These are phyloP conservation scores for Trametes elegans DNA, from an alignment of 768 basidiomycete genomes.

Conservation along the genomic window DNA sequence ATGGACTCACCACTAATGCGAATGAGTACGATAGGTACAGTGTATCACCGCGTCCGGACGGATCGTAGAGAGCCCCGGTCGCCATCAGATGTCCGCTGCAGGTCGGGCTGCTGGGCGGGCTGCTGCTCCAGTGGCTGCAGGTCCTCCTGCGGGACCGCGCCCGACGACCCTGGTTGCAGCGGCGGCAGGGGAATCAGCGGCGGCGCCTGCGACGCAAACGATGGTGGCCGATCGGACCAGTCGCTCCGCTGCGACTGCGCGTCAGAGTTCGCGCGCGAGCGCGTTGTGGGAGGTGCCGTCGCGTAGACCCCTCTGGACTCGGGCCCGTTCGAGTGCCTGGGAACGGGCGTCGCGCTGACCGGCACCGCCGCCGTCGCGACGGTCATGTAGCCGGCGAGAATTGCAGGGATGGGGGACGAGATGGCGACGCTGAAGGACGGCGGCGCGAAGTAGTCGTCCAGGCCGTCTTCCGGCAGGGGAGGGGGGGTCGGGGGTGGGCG, in stretches of 20 bases:
- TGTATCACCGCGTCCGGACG: constrained; percentile 14
- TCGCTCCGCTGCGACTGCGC: constrained; percentile 12
- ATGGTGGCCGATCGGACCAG: constrained; percentile 21
- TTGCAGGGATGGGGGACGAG: constrained; percentile 27
- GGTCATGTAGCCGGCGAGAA: constrained; percentile 24
- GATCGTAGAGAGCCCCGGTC: constrained; percentile 17
- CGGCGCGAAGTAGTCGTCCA: constrained; percentile 22
- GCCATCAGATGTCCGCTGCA: constrained; percentile 9
- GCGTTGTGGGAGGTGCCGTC: constrained; percentile 5
- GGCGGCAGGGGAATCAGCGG: constrained; percentile 12
- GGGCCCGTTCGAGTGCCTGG: constrained; percentile 10
- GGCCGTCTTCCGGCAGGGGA: constrained; percentile 15
- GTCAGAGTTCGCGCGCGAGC: constrained; percentile 14
- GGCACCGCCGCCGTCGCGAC: constrained; percentile 11
- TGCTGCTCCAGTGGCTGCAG: not conserved
- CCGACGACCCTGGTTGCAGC: constrained; percentile 1
- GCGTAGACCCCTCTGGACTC: constrained; percentile 15
- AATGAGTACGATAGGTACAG: constrained; percentile 9
- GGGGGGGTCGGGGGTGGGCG: constrained; percentile 22
- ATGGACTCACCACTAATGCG: constrained; percentile 21
- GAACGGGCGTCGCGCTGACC: constrained; percentile 15
- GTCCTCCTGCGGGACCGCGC: not conserved
- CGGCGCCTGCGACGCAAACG: constrained; percentile 21
- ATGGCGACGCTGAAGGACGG: constrained; percentile 28
- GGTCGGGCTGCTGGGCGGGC: not conserved